Evolutionary conservation across 2,329 filamentous ascomycete species (phyloP), one percentile per base, ranked within the genome.

Genomic region (Tolypocladium ophioglossoides): DNA sequence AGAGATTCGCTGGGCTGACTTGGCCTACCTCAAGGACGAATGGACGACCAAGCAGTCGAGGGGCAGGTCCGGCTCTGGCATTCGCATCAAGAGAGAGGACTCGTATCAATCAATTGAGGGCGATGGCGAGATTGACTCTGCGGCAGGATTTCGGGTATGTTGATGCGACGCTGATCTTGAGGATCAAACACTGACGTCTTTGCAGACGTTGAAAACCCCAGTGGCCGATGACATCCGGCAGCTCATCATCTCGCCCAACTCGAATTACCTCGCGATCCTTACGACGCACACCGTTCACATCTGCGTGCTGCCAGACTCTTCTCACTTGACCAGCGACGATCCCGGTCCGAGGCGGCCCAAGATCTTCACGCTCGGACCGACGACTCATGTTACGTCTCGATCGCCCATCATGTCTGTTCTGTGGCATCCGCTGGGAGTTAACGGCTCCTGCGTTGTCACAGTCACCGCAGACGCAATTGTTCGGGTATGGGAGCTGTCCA

Each of bases 351-450:
- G 96, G 63, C 89, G 88, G 64, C 78, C 91, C 34, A 95, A 89
- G 69, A 89, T 89, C 52, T 95, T 89, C 72, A 92, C 92, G 22
- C 78, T 97, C n/a, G 92, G 92, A 1, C 91, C 91, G 34, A 95
- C 90, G 3, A 91, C 87, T 4, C 92, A 97, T 70, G 90, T 96
- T 50, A 86, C 91, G 51, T 89, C 92, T 49, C 86, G 91, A 60
- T 83, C 90, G 9, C 83, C 89, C 2, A 78, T 99, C 54, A 84
- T 85, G 24, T 89, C 90, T 1, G 87, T 86, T 4, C 64, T 96
- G 55, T 99, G 94, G 92, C 94, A 99, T 71, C 94, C 94, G 1
- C 76, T 97, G 0, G 91, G 91, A 1, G 84, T 92, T 12, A 83
- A 87, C 57, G 88, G 88, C 35, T 84, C 84, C 24, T 91, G 89